phyloP scores from a whole-genome alignment of 208 protist genomes.

The Porcisia deanei region DNA sequence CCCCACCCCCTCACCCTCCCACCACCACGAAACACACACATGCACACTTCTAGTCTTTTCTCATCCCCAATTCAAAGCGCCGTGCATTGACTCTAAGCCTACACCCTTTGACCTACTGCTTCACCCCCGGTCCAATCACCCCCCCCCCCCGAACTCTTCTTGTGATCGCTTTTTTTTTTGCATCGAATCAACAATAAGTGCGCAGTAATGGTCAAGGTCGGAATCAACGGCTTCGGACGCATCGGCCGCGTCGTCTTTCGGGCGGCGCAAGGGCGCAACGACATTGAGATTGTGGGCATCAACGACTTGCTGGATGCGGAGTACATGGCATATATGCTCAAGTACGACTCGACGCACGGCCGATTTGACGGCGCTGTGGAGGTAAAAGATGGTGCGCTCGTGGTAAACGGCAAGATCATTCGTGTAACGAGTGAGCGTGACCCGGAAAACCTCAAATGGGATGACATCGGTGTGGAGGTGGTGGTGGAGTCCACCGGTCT shows the following conservation, averaged over 20 bases:
- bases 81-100: neutral
- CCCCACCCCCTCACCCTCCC: neutral
- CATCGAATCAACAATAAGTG: neutral
- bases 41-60: neutral
- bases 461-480: constrained; percentile 91
- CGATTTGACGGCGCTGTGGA: constrained; percentile 76
- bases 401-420: constrained; percentile 85
- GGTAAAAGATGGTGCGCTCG: constrained; percentile 67
- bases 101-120: neutral
- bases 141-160: neutral
- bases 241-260: constrained; percentile 97
- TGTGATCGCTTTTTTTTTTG: neutral
- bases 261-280: constrained; percentile 68
- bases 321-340: constrained; percentile 97
- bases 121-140: neutral
- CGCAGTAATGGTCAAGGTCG: constrained; percentile 69
- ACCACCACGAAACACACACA: constrained; percentile 4
- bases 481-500: constrained; percentile 99
- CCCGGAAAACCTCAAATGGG: constrained; percentile 96
- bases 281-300: constrained; percentile 65
- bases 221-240: constrained; percentile 99
- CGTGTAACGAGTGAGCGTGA: constrained; percentile 84
- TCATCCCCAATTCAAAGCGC: neutral
- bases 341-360: constrained; percentile 98
- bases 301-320: constrained; percentile 92